phyloP scores from a whole-genome alignment of 441 rosid genomes.

The Populus hybrid region DNA sequence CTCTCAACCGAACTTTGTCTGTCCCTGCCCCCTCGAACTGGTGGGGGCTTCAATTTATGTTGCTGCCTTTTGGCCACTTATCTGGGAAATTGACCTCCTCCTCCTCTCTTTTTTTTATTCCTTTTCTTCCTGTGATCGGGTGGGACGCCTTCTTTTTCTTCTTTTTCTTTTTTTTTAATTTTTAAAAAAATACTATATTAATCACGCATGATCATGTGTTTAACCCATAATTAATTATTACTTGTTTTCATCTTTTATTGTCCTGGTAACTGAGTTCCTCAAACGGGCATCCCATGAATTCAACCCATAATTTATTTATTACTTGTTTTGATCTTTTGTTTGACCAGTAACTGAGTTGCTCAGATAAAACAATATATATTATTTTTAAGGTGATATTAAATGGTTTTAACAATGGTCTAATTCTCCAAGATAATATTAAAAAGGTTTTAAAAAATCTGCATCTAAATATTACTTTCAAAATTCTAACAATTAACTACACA shows the following conservation, averaged over 20 bases:
- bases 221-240: neutral
- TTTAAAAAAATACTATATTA: too few species aligned
- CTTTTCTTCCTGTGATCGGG: neutral
- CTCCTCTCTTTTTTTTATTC: neutral
- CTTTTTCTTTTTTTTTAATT: too few species aligned
- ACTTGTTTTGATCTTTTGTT: neutral
- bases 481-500: neutral
- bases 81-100: constrained; percentile 9
- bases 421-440: too few species aligned
- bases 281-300: neutral
- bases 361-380: neutral
- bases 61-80: constrained; percentile 3
- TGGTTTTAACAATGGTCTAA: neutral
- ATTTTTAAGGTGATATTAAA: too few species aligned
- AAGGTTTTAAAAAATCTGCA: too few species aligned
- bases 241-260: neutral
- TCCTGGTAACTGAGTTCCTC: neutral
- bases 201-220: neutral
- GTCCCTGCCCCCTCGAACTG: neutral
- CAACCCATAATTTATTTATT: neutral
- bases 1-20: neutral
- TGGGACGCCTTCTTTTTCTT: neutral
- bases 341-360: neutral
- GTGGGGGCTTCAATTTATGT: neutral
- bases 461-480: too few species aligned